Conservation (phyloP, 768 basidiomycete species). For the Kwoniella bestiolae region DNA sequence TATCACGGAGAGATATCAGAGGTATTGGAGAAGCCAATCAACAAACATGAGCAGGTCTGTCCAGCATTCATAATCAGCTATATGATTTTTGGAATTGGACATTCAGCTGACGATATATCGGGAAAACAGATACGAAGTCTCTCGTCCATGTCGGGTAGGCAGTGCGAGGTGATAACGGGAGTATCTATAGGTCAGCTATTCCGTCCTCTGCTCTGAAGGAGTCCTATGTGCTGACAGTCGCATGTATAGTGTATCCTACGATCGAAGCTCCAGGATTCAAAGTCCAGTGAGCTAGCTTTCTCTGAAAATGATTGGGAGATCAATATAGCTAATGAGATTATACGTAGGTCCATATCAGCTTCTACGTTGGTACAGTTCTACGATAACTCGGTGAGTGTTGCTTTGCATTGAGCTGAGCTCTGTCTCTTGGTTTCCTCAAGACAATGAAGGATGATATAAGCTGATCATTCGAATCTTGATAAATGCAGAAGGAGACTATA, state of each 20-base stretch:
- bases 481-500: constrained; percentile 60
- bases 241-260: constrained; percentile 54
- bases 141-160: constrained; percentile 78
- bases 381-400: constrained; percentile 53
- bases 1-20: constrained; percentile 64
- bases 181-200: constrained; percentile 67
- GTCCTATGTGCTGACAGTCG: too few species aligned
- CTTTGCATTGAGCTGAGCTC: too few species aligned
- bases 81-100: not conserved
- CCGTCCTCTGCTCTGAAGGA: not conserved
- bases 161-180: constrained; percentile 92
- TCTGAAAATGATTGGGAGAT: not conserved
- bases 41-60: constrained; percentile 67
- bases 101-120: not conserved
- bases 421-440: too few species aligned
- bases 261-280: constrained; percentile 57
- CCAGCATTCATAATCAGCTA: too few species aligned
- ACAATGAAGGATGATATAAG: too few species aligned
- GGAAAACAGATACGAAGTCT: constrained; percentile 75
- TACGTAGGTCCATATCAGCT: constrained; percentile 50
- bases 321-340: not conserved
- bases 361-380: constrained; percentile 53
- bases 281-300: constrained; percentile 43
- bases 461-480: not conserved
- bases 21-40: constrained; percentile 83